Evolutionary conservation across 768 basidiomycete species (phyloP).

Genomic region (Polyporus arcularius): DNA sequence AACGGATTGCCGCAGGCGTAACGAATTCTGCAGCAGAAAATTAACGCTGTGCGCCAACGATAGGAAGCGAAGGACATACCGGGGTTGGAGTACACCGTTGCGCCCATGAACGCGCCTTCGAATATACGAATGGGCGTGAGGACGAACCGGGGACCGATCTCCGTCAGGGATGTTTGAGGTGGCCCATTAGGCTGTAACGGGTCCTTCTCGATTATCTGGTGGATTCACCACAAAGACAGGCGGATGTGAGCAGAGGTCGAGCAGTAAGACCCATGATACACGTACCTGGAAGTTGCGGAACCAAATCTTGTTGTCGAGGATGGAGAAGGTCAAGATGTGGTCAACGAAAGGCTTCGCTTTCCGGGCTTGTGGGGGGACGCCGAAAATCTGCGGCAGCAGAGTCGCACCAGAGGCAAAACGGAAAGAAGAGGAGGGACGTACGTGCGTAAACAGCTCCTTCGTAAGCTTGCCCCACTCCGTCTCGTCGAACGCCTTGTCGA

Average conservation of each 20-base stretch:
- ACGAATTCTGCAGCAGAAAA: slow-evolving; percentile 71
- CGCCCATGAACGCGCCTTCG: slow-evolving; percentile 95
- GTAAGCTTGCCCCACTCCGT: slow-evolving; percentile 83
- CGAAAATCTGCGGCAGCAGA: slow-evolving; percentile 71
- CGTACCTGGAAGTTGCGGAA: slow-evolving; percentile 97
- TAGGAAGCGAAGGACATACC: slow-evolving; percentile 47
- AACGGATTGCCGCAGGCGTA: slow-evolving; percentile 81
- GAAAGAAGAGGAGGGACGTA: slow-evolving; percentile 38
- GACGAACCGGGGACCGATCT: slow-evolving; percentile 97
- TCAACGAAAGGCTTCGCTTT: slow-evolving; percentile 97
- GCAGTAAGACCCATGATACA: not conserved
- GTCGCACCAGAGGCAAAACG: not conserved
- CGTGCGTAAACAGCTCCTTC: slow-evolving; percentile 94
- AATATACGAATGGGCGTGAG: slow-evolving; percentile 97
- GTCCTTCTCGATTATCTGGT: slow-evolving; percentile 91
- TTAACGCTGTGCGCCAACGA: not conserved
- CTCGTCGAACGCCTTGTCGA: slow-evolving; percentile 88
- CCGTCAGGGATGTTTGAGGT: slow-evolving; percentile 84
- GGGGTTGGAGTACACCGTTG: slow-evolving; percentile 94
- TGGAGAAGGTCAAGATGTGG: slow-evolving; percentile 94
- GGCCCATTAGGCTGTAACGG: slow-evolving; percentile 85
- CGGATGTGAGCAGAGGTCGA: not conserved
- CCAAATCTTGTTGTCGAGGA: slow-evolving; percentile 97
- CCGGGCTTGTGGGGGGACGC: slow-evolving; percentile 88
- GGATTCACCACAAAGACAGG: not conserved